These are phyloP conservation scores for Penicillium sp. DNA, from an alignment of 2,329 filamentous ascomycete genomes.

Conservation along the genomic window DNA sequence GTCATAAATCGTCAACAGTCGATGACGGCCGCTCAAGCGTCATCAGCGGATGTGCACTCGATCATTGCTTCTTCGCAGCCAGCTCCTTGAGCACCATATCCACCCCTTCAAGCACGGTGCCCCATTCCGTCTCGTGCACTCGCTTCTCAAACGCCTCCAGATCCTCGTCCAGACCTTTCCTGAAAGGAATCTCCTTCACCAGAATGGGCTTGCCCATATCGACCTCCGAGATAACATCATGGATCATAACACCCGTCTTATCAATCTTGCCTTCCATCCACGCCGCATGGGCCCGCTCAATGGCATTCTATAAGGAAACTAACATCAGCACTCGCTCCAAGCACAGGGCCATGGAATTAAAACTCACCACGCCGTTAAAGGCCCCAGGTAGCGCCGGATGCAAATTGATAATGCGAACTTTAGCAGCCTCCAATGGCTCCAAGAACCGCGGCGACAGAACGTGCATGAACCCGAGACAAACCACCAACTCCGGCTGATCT, in stretches of 20 bases:
- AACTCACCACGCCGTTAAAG: conserved; percentile 66
- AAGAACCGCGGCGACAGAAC: conserved; percentile 71
- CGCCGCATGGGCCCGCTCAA: conserved; percentile 73
- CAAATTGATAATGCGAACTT: conserved; percentile 74
- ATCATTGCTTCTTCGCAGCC: conserved; percentile 18
- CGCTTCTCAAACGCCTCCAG: conserved; percentile 66
- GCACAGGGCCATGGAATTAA: neutral
- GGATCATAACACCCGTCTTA: conserved; percentile 80
- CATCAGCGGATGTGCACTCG: neutral
- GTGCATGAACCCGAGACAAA: conserved; percentile 87
- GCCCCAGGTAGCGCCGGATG: conserved; percentile 73
- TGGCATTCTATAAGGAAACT: conserved; percentile 54
- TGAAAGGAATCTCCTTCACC: conserved; percentile 64
- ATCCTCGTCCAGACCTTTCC: conserved; percentile 59
- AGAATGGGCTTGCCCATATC: conserved; percentile 76
- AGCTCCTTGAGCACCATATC: conserved; percentile 36
- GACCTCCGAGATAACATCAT: conserved; percentile 77
- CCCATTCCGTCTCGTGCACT: conserved; percentile 75
- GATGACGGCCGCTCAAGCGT: neutral
- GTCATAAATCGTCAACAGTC: conserved; percentile 25
- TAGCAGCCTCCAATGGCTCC: conserved; percentile 60
- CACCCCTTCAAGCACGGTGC: conserved; percentile 72
- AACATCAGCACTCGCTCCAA: conserved; percentile 1
- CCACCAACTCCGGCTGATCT: conserved; percentile 68
- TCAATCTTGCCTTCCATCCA: conserved; percentile 66